Evolutionary conservation across 1,139 yeast genomes (phyloP), one percentile per base, ranked within the genome.

Genomic region (Kurtzmaniella quercitrusa): DNA sequence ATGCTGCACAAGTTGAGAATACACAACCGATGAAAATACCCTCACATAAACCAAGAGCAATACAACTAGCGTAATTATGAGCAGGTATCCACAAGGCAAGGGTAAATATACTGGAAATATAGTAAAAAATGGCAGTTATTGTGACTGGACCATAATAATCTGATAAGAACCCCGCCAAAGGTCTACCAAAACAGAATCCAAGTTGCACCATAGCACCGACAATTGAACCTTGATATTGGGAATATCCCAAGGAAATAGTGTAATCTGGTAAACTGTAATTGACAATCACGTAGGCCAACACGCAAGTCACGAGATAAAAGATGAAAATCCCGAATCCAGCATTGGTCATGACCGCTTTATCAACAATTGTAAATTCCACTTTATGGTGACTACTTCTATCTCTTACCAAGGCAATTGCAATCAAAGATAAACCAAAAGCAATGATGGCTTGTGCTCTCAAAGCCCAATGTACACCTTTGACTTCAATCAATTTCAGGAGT

Each of bases 31-130:
- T 63, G 19, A 62, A 46, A 1, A 52, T 50, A 0, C 71, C 71
- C 42, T 53, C 50, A 6, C 64, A 41, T 9, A 66, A 25, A 1
- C 60, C 62, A 46, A 64, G 58, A 7, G 52, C 57, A 14, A 65
- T 49, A 2, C 57, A 55, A 3, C 81, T 75, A 2, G 80, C 81
- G 49, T 62, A 74, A 51, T 75, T 77, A 41, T 76, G 59, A 12
- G 80, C 73, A 2, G 84, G 83, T 34, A 81, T 70, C 87, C 87
- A 82, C 77, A 81, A 76, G 2, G 80, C 82, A 34, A 64, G 60
- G 29, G 65, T 70, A 44, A 59, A 62, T 36, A 66, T 60, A 40
- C 78, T 78, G 43, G 68, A 62, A 23, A 64, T 43, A 40, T 53
- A 34, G 48, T 62, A 66, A 19, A 59, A 61, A 1, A 70, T 67